phyloP scores from a whole-genome alignment of 2,329 filamentous ascomycete genomes.

The Hymenoscyphus occultus region DNA sequence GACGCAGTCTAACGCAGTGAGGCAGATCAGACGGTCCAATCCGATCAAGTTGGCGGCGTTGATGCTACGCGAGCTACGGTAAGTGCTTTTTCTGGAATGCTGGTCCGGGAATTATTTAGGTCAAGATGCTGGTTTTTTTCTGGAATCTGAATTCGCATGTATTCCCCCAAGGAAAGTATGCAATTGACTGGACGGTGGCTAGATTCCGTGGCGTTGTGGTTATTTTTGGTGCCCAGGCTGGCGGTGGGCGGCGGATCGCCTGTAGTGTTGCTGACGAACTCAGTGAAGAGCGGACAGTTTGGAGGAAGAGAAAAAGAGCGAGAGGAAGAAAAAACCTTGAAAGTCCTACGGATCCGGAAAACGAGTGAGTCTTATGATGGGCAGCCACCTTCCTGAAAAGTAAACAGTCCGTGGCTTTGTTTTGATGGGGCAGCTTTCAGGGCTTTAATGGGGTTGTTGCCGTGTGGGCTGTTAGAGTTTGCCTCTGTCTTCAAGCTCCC shows the following conservation, averaged over 20 bases:
- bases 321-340: neutral
- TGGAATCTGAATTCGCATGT: neutral
- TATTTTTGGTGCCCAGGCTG: neutral
- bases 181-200: neutral
- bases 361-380: neutral
- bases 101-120: neutral
- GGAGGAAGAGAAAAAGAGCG: neutral
- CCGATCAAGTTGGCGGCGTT: neutral
- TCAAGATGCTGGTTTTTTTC: neutral
- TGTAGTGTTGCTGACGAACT: neutral
- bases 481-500: no score
- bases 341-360: neutral
- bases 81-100: constrained; percentile 8
- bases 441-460: no score
- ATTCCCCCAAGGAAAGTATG: neutral
- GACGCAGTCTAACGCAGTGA: neutral
- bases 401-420: neutral
- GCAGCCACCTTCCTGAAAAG: neutral
- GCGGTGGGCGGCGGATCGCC: neutral
- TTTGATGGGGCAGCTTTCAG: neutral
- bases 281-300: neutral
- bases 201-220: neutral
- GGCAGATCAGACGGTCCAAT: neutral
- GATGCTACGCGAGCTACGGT: neutral
- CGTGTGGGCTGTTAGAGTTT: no score